Base-by-base conservation (phyloP, 441 rosid species). In the Erodium trifolium region DNA sequence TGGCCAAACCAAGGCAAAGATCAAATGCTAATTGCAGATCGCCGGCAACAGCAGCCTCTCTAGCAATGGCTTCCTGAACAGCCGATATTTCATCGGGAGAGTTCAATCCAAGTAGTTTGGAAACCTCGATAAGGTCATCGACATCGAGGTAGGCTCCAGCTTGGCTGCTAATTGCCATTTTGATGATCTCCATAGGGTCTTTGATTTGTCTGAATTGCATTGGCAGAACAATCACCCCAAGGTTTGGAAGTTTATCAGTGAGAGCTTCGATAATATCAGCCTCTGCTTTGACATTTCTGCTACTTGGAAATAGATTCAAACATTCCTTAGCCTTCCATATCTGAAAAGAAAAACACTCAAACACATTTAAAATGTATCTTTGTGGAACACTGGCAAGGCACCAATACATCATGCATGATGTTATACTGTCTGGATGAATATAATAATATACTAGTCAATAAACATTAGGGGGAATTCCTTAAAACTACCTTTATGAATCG, bases 301-400 rank as follows among this genome's bases (percentile, higher is more conserved):
- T 92, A 71, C 78, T 85, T 71, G 96, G 92, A 81, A 88, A 88
- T 75, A 95, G 76, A 81, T 79, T 87, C 59, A 95, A 83, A 80
- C 98, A 95, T 80, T 92, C 99, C 85, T 86, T 95, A 47, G 99
- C 99, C 85, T 82, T 92, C 98, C 96, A 90, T 70, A 95, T 92
- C 99, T 92, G 88, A 73, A 72, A 74, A 67, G 3, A 68, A 74
- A 71, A 79, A 67, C 65, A 37, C 72, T 2, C 60, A 79, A 68
- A 63, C 11, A 11, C 64, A 59, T 8, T 59, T 59, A 18, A 60
- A 59, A 19, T 59, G 11, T 59, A 19, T 59, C 10, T 59, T 16
- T 59, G 53, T 47, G 11, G 53, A 47, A 10, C 14, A 13, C 53
- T 47, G 13, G 3, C 14, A 29, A 63, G 14, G 37, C 16, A 12